Evolutionary conservation across 2,329 filamentous ascomycete genomes (phyloP), one percentile per base, ranked within the genome.

Genomic region (Fusarium pseudograminearum): DNA sequence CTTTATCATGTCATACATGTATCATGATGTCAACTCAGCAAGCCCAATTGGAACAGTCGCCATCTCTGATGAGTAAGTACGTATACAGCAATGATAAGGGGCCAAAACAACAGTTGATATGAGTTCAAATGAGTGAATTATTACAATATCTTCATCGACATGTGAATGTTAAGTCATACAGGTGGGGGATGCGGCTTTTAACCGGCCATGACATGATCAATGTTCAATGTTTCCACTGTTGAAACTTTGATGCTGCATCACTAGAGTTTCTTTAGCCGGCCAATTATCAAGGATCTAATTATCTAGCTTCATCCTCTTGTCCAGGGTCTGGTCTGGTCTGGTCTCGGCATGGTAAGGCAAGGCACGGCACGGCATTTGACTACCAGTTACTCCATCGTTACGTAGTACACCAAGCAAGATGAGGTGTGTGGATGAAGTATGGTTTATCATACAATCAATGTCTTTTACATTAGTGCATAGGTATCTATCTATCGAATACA

Each of bases 111-210:
- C 4, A 46, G 12, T 24, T 3, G 4, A 2, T 18, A 6, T 40
- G 50, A 46, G 12, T 24, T 4, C 3, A 2, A 24, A 7, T 40
- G 50, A 42, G 16, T 12, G 46, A 28, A 20, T 33, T 56, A 20
- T 33, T 56, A 11, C 20, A 20, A 33, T 8, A 22, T 18, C 4
- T 36, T 55, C 31, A 28, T 46, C 16, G 51, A n/a, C 55, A 66
- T 52, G 57, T 50, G 52, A 52, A 53, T 42, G 28, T 55, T 38
- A 11, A 11, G 16, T 36, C 11, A 40, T 65, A 18, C 4, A 45
- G 50, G 57, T 46, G 57, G 61, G 45, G 61, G 50, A 51, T 68
- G 67, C 67, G 67, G 67, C 67, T 70, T 70, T 70, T 65, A 71
- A 61, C 65, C 59, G 65, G 54, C n/a, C 54, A 65, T 61, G 60